These are phyloP conservation scores for Zymoseptoria pseudotritici DNA, from an alignment of 2,329 filamentous ascomycete species.

Conservation along the genomic window DNA sequence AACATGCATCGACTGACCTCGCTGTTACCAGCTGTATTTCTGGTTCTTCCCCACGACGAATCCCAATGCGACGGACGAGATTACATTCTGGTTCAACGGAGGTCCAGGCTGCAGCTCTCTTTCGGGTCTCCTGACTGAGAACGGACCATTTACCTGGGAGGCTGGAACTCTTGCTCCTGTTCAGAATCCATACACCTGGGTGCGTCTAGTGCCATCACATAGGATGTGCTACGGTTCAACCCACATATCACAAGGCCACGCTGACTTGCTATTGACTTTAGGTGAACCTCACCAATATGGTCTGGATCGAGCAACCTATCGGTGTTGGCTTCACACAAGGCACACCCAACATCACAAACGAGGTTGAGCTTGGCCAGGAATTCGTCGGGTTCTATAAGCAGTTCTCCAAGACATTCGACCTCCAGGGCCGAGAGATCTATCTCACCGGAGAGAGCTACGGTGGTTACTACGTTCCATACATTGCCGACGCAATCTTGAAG, in stretches of 20 bases:
- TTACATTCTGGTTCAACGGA: conserved; percentile 40
- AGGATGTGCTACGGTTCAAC: neutral
- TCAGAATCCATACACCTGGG: conserved; percentile 39
- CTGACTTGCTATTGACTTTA: neutral
- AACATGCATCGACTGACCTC: no score
- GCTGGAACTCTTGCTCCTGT: conserved; percentile 33
- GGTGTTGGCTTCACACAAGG: conserved; percentile 42
- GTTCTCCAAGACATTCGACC: conserved; percentile 43
- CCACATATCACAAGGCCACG: neutral
- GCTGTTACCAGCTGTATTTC: neutral
- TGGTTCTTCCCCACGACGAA: conserved; percentile 47
- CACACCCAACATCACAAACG: conserved; percentile 26
- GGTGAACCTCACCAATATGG: conserved; percentile 61
- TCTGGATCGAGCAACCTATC: conserved; percentile 56
- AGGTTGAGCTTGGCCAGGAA: conserved; percentile 36
- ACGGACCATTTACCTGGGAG: conserved; percentile 32
- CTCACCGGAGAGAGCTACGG: conserved; percentile 20
- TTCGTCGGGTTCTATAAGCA: conserved; percentile 44
- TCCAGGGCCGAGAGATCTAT: conserved; percentile 43
- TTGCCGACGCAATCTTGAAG: conserved; percentile 1
- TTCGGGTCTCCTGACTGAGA: conserved; percentile 11
- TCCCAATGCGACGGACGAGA: conserved; percentile 42
- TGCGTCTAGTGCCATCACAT: conserved; percentile 18
- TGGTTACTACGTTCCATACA: conserved; percentile 3
- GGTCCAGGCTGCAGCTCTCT: conserved; percentile 16